A percentile compares a stretch with the other conserved stretches of the same genome.
These are phyloP conservation scores for Venturiaceae sp. DNA, from an alignment of 2,329 filamentous ascomycete genomes.

Conservation along the genomic window DNA sequence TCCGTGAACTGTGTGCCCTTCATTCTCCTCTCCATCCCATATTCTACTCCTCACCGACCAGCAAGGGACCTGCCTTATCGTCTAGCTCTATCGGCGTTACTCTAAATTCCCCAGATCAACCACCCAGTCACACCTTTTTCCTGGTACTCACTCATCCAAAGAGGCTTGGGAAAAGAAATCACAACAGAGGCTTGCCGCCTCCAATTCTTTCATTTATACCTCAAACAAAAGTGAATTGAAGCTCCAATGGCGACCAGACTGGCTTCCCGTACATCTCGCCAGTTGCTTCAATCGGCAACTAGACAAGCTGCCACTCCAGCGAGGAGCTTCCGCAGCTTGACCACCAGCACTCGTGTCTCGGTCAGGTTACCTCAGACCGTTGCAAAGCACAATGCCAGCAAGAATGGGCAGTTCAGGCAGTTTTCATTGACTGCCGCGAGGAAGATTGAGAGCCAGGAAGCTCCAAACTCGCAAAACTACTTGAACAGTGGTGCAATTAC, in stretches of 20 bases:
- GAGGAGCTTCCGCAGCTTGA: not conserved
- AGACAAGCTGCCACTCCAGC: not conserved
- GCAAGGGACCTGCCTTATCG: too few species aligned
- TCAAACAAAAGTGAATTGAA: not conserved
- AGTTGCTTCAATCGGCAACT: not conserved
- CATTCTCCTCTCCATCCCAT: too few species aligned
- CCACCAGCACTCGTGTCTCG: not conserved
- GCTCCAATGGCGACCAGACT: not conserved
- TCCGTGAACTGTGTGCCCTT: too few species aligned
- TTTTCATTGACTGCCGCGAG: constrained; percentile 19
- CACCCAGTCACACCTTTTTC: too few species aligned
- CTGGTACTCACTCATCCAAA: too few species aligned
- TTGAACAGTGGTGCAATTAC: constrained; percentile 81
- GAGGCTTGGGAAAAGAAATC: constrained; percentile 1
- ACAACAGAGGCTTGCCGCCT: too few species aligned
- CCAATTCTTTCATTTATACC: too few species aligned
- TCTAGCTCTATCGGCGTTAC: too few species aligned
- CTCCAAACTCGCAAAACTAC: constrained; percentile 78
- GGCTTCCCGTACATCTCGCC: not conserved
- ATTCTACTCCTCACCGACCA: too few species aligned
- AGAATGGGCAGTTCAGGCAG: not conserved
- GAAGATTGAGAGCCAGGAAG: constrained; percentile 45
- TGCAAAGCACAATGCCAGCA: not conserved
- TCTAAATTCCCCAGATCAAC: too few species aligned
- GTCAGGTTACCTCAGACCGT: not conserved